Base-by-base conservation (phyloP, 2,329 filamentous ascomycete genomes). In the Ophiostoma pallidulum region DNA sequence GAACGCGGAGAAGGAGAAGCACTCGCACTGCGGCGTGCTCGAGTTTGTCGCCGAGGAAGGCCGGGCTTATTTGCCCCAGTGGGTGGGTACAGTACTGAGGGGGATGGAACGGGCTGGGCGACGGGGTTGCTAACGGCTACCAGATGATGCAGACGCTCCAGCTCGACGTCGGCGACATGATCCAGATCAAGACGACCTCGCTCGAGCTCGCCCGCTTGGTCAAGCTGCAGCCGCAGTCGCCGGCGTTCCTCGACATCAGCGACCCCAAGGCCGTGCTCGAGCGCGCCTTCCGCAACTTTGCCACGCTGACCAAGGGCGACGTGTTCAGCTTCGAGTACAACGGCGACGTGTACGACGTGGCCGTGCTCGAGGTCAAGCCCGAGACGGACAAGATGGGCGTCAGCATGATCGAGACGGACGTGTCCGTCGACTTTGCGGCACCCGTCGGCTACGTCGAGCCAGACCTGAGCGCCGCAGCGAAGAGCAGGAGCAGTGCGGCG, bases 31-130 rank as follows among this genome's bases (percentile, higher is more conserved):
- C 5, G 92, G 92, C 71, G 92, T 98, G 18, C 68, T 98, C 54
- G 92, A 98, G 66, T 98, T 98, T 62, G 92, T 95, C 48, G 92
- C 92, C 4, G 92, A 98, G 62, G 92, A 98, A 66, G 92, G 92
- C 42, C 86, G 92, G 63, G 89, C 94, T 46, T 98, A 98, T 67
- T 74, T 98, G 52, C 92, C 92, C 28, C 88, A 90, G 65, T 98
- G 92, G 91, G 86, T 90, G 69, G 54, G 75, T 41, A 4, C n/a
- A 28, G 10, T 5, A 28, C 24, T 5, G 10, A 28, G 6, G 24
- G 24, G 24, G 24, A 28, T 10, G 24, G 5, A 5, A 5, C 24
- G 24, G 24, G 6, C 6, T 28, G 5, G 24, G 24, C 10, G 24
- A 28, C 24, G 24, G 24, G 5, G 22, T 29, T 19, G 14, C 28